These are phyloP conservation scores for Tetraselmis striata DNA, from an alignment of 139 green algal species.

Conservation along the genomic window DNA sequence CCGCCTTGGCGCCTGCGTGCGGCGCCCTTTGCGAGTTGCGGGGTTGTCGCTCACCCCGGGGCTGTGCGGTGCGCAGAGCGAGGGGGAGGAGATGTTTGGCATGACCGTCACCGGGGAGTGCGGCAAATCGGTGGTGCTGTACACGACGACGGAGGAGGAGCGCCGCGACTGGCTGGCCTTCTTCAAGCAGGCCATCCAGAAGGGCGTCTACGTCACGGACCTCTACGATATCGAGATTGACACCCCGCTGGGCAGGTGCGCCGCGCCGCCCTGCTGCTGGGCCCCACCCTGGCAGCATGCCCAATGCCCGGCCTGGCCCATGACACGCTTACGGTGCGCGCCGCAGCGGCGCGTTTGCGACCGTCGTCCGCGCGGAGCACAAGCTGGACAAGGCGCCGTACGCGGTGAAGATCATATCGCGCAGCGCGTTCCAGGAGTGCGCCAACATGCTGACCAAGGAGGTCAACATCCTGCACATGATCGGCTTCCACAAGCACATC, in stretches of 20 bases:
- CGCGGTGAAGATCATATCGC: conserved; percentile 1
- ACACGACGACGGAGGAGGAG: not conserved
- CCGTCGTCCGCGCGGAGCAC: not conserved
- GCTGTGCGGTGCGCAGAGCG: too few relatives aligned
- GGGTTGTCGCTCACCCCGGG: too few relatives aligned
- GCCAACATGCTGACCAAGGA: conserved; percentile 9
- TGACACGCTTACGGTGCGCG: too few relatives aligned
- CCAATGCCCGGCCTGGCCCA: too few relatives aligned
- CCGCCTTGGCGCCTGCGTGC: too few relatives aligned
- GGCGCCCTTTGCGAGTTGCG: too few relatives aligned
- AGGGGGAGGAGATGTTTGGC: not conserved
- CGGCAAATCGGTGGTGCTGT: not conserved
- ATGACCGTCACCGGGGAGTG: not conserved
- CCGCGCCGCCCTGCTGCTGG: too few relatives aligned
- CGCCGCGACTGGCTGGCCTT: not conserved
- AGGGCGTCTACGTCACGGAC: not conserved
- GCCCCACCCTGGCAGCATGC: too few relatives aligned
- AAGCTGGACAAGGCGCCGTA: not conserved
- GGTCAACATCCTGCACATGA: conserved; percentile 14
- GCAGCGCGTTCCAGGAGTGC: not conserved
- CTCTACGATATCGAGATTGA: not conserved
- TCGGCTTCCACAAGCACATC: conserved; percentile 12
- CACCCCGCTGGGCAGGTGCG: not conserved
- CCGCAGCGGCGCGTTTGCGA: conserved; percentile 3
- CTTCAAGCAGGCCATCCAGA: not conserved